Percentiles rank a stretch among this genome's conserved stretches.
These are phyloP conservation scores for Boletus pseudopeckii DNA, from an alignment of 768 basidiomycete species.

Conservation along the genomic window DNA sequence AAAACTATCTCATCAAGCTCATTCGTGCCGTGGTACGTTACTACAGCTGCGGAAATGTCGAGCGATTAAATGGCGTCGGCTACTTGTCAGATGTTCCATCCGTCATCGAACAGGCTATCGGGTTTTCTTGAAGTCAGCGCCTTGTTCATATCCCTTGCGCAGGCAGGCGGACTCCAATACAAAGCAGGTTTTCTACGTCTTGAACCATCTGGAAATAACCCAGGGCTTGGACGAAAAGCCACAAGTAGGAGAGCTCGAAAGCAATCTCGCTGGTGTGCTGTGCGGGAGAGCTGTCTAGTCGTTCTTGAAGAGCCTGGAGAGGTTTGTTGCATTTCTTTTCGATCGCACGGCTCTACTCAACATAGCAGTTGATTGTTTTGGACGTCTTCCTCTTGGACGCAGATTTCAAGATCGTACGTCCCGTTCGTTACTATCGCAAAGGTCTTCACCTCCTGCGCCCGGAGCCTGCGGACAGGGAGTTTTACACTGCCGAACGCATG, in stretches of 20 bases:
- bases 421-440: conserved; percentile 83
- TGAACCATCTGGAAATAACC: conserved; percentile 47
- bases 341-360: neutral
- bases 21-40: conserved; percentile 81
- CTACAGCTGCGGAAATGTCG: neutral
- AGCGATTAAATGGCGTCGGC: conserved; percentile 4
- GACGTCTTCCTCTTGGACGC: conserved; percentile 92
- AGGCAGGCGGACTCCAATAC: conserved; percentile 79
- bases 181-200: conserved; percentile 85
- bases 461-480: conserved; percentile 27
- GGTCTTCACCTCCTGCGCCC: conserved; percentile 67
- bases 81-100: conserved; percentile 82
- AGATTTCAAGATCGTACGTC: conserved; percentile 88
- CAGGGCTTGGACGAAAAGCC: conserved; percentile 65
- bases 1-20: conserved; percentile 83
- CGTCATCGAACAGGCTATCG: conserved; percentile 82
- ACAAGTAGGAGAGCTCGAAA: conserved; percentile 56
- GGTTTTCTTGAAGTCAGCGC: conserved; percentile 92
- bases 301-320: conserved; percentile 84
- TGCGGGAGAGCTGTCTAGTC: conserved; percentile 90
- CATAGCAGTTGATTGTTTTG: conserved; percentile 68
- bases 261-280: conserved; percentile 82
- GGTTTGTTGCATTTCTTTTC: conserved; percentile 39
- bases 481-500: conserved; percentile 15
- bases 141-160: conserved; percentile 75